Percentiles rank a stretch among this genome's conserved stretches.
phyloP scores from a whole-genome alignment of 2,329 filamentous ascomycete species.

The Xylaria hypoxylon region DNA sequence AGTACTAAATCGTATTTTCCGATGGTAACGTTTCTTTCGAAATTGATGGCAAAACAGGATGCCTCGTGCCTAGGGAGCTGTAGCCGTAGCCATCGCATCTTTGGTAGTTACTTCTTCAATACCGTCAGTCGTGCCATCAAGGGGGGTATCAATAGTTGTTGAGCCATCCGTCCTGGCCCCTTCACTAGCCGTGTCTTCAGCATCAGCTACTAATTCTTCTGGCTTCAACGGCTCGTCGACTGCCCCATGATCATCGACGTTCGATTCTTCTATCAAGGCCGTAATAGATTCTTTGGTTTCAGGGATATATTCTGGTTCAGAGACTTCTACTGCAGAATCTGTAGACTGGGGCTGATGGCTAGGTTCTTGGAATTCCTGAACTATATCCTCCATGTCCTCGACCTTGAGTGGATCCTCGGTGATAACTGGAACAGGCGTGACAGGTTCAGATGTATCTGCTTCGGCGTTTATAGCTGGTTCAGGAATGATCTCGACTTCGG shows the following conservation, averaged over 20 bases:
- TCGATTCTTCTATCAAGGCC: conserved; percentile 1
- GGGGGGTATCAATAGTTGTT: neutral
- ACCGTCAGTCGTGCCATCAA: neutral
- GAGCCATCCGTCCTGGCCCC: conserved; percentile 13
- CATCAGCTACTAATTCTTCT: conserved; percentile 22
- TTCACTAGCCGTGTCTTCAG: conserved; percentile 20
- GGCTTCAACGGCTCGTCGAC: conserved; percentile 12
- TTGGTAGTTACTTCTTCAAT: conserved; percentile 8
- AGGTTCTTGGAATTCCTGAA: conserved; percentile 23
- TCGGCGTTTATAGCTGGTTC: neutral
- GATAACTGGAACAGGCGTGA: conserved; percentile 27
- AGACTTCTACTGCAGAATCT: conserved; percentile 17
- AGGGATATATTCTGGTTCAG: conserved; percentile 18
- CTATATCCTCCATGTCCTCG: conserved; percentile 47
- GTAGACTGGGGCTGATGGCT: conserved; percentile 21
- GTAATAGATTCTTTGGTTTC: conserved; percentile 4
- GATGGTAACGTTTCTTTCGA: conserved; percentile 22
- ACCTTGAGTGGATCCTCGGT: conserved; percentile 43
- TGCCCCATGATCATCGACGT: neutral
- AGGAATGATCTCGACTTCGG: conserved; percentile 21
- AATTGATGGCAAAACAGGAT: conserved; percentile 15
- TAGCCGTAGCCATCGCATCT: conserved; percentile 18
- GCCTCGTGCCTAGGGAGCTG: conserved; percentile 33
- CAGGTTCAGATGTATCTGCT: conserved; percentile 13
- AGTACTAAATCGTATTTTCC: conserved; percentile 12